phyloP scores from a whole-genome alignment of 768 basidiomycete genomes.

The Daedaleopsis nitida region DNA sequence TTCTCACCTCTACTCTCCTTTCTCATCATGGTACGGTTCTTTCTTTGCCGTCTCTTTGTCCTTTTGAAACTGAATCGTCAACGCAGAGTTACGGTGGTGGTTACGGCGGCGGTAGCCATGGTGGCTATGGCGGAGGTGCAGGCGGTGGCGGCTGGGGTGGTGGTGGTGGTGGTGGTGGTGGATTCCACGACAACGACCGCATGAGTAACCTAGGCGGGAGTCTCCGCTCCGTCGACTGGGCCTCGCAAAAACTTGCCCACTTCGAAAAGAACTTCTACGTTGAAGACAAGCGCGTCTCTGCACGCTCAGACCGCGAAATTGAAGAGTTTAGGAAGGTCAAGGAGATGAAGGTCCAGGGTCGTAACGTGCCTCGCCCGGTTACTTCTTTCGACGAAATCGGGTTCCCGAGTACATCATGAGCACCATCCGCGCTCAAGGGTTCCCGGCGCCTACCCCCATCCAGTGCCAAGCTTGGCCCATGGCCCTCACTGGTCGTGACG shows the following conservation, averaged over 20 bases:
- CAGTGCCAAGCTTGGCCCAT: slow-evolving; percentile 99
- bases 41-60: background rate
- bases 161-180: slow-evolving; percentile 53
- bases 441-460: slow-evolving; percentile 88
- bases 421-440: slow-evolving; percentile 93
- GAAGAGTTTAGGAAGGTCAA: slow-evolving; percentile 82
- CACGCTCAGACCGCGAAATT: slow-evolving; percentile 81
- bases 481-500: slow-evolving; percentile 92
- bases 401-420: slow-evolving; percentile 94
- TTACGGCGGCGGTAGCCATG: slow-evolving; percentile 29
- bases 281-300: slow-evolving; percentile 83
- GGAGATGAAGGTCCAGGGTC: slow-evolving; percentile 93
- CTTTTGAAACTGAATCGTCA: background rate
- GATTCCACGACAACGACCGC: slow-evolving; percentile 62
- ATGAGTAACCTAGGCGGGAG: slow-evolving; percentile 84
- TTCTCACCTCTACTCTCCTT: slow-evolving; percentile 6
- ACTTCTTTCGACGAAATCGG: slow-evolving; percentile 91
- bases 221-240: slow-evolving; percentile 87
- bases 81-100: slow-evolving; percentile 35
- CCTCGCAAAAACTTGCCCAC: slow-evolving; percentile 64
- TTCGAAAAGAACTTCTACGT: slow-evolving; percentile 99
- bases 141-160: slow-evolving; percentile 49
- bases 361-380: slow-evolving; percentile 85
- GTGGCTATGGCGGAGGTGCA: slow-evolving; percentile 42
- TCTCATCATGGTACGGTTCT: slow-evolving; percentile 27